A percentile compares a stretch with the other conserved stretches of the same genome.
Evolutionary conservation across 805 yeast species (phyloP).

Genomic region (Candida wancherniae): DNA sequence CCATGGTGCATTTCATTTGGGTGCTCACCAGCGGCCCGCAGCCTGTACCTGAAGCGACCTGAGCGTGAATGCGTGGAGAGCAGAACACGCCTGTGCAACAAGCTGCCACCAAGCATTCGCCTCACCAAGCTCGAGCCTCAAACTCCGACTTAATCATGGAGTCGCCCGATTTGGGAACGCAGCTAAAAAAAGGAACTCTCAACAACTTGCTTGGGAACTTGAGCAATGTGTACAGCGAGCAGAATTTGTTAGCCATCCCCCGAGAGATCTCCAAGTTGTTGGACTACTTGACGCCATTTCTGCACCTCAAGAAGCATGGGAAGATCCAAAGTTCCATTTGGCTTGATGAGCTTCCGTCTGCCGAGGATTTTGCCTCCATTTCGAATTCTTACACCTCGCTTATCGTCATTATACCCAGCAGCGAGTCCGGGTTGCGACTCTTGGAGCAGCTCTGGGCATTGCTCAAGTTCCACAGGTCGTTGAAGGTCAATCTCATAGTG

Average conservation of each 20-base stretch:
- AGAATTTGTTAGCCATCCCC: slow-evolving; percentile 37
- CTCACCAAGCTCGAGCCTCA: no score
- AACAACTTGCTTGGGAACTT: slow-evolving; percentile 20
- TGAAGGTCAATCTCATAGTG: slow-evolving; percentile 25
- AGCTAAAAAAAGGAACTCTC: slow-evolving; percentile 18
- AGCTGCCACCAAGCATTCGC: no score
- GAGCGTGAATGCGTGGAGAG: no score
- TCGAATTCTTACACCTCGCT: slow-evolving; percentile 4
- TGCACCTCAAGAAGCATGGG: slow-evolving; percentile 45
- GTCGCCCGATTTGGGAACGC: slow-evolving; percentile 1
- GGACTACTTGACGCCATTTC: slow-evolving; percentile 53
- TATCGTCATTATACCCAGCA: slow-evolving; percentile 6
- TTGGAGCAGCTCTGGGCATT: slow-evolving; percentile 8
- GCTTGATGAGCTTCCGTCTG: slow-evolving; percentile 10
- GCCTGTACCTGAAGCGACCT: no score
- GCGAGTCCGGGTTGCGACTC: slow-evolving; percentile 4
- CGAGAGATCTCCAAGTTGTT: slow-evolving; percentile 43
- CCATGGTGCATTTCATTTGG: no score
- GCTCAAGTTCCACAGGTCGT: slow-evolving; percentile 5
- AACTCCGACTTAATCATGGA: no score
- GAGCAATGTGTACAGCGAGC: slow-evolving; percentile 20
- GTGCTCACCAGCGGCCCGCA: no score
- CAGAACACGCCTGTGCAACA: no score
- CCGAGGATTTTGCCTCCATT: slow-evolving; percentile 2
- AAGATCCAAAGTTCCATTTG: slow-evolving; percentile 30